These are phyloP conservation scores for Dichotomocladium elegans DNA, from an alignment of 371 early-diverging fungal genomes.

Conservation along the genomic window DNA sequence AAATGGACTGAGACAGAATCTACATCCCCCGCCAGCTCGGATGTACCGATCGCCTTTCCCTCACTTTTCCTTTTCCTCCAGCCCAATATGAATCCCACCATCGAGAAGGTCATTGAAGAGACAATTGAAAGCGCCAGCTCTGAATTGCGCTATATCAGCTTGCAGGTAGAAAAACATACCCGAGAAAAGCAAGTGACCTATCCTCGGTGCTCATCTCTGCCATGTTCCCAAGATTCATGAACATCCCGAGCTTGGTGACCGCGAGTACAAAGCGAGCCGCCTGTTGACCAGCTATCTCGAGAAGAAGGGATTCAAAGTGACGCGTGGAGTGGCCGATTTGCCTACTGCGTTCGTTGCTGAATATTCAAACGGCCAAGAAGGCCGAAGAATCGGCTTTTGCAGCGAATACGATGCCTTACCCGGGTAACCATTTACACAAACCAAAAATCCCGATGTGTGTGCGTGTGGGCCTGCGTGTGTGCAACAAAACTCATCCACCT, in stretches of 20 bases:
- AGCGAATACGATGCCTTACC: slow-evolving; percentile 70
- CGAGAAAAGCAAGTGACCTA: background rate
- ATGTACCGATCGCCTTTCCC: background rate
- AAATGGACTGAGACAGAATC: too few relatives aligned
- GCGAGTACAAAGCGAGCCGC: slow-evolving; percentile 50
- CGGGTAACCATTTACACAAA: slow-evolving; percentile 34
- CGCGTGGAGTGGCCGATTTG: slow-evolving; percentile 49
- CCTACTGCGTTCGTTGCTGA: slow-evolving; percentile 66
- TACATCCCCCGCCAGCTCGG: background rate
- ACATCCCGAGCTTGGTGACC: slow-evolving; percentile 59
- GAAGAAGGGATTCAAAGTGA: slow-evolving; percentile 49
- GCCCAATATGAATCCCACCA: slow-evolving; percentile 10
- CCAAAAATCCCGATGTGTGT: background rate
- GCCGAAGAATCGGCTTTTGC: slow-evolving; percentile 50
- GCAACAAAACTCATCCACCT: background rate
- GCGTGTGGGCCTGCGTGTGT: background rate
- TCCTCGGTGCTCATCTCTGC: background rate
- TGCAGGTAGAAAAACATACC: slow-evolving; percentile 27
- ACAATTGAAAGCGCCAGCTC: slow-evolving; percentile 36
- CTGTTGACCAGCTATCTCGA: slow-evolving; percentile 57
- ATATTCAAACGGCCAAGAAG: slow-evolving; percentile 34
- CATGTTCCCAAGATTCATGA: slow-evolving; percentile 46
- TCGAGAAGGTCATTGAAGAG: slow-evolving; percentile 24
- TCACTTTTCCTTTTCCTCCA: background rate
- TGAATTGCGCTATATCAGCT: slow-evolving; percentile 47